Percentiles rank a stretch among this genome's conserved stretches.
Evolutionary conservation across 345 rosid species (phyloP).

Genomic region (Hibiscus tridactylites): DNA sequence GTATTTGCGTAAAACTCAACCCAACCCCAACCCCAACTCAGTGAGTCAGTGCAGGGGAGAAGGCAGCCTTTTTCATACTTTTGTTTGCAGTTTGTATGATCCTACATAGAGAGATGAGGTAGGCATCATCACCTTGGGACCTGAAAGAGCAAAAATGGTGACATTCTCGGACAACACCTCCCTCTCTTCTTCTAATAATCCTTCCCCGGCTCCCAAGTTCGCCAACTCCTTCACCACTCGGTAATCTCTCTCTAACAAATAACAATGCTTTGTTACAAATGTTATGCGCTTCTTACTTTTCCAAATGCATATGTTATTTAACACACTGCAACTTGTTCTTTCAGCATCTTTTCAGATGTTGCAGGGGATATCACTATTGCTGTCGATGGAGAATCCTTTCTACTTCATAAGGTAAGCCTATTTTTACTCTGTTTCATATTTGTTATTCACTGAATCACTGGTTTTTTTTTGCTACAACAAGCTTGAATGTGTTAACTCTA

Average conservation of each 20-base stretch:
- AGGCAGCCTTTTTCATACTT: background rate
- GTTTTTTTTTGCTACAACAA: too few species aligned
- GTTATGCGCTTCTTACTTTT: too few species aligned
- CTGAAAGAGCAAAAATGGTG: constrained; percentile 9
- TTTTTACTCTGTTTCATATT: background rate
- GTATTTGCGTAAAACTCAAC: constrained; percentile 1
- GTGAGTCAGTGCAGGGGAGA: background rate
- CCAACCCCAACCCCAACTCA: background rate
- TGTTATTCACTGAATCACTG: too few species aligned
- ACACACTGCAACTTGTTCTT: background rate
- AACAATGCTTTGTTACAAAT: too few species aligned
- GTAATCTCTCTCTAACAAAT: constrained; percentile 18
- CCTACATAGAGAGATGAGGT: background rate
- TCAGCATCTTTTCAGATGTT: constrained; percentile 82
- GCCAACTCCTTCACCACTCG: constrained; percentile 44
- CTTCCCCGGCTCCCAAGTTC: constrained; percentile 32
- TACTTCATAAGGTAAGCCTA: constrained; percentile 68
- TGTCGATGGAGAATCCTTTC: constrained; percentile 72
- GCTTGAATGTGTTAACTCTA: too few species aligned
- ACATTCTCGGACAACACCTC: constrained; percentile 26
- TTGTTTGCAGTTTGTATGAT: background rate
- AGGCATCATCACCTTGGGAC: background rate
- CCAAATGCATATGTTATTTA: background rate
- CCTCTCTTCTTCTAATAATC: constrained; percentile 23
- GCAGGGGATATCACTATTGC: constrained; percentile 76